phyloP scores from a whole-genome alignment of 2,329 filamentous ascomycete species.

The Penicillium thymicola region DNA sequence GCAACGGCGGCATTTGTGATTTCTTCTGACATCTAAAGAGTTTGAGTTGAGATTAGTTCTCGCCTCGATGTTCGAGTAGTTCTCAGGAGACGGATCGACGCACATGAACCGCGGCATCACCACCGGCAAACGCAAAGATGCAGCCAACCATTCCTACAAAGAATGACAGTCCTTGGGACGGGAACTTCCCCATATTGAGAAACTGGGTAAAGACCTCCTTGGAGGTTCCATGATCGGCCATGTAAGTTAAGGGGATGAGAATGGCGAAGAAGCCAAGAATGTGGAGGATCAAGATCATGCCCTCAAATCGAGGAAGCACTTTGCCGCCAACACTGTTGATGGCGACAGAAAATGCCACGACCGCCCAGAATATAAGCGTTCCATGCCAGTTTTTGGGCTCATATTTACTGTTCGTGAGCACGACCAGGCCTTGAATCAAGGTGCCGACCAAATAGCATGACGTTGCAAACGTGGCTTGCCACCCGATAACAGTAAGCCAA shows the following conservation, averaged over 20 bases:
- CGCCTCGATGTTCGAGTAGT: neutral
- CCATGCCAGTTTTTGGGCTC: conserved; percentile 47
- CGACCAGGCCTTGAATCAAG: conserved; percentile 37
- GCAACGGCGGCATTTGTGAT: conserved; percentile 36
- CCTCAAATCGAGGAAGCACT: conserved; percentile 49
- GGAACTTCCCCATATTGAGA: conserved; percentile 47
- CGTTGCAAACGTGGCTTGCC: conserved; percentile 43
- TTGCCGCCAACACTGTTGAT: conserved; percentile 47
- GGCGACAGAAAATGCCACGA: conserved; percentile 37
- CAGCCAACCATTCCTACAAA: conserved; percentile 36
- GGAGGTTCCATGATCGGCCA: conserved; percentile 42
- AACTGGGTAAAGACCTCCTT: conserved; percentile 49
- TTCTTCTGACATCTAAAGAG: conserved; percentile 38
- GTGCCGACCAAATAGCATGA: conserved; percentile 33
- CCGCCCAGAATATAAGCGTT: conserved; percentile 48
- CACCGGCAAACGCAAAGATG: conserved; percentile 39
- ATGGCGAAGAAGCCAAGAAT: conserved; percentile 54
- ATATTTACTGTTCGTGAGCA: conserved; percentile 40
- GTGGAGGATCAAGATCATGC: conserved; percentile 49
- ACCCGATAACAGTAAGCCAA: conserved; percentile 44
- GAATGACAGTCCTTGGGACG: conserved; percentile 41
- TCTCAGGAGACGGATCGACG: conserved; percentile 3
- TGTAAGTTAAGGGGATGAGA: conserved; percentile 46
- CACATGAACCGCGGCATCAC: conserved; percentile 40
- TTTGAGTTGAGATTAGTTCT: neutral